A percentile compares a stretch with the other conserved stretches of the same genome.
Conservation (phyloP, 345 rosid genomes). For the Syzygium oleosum region DNA sequence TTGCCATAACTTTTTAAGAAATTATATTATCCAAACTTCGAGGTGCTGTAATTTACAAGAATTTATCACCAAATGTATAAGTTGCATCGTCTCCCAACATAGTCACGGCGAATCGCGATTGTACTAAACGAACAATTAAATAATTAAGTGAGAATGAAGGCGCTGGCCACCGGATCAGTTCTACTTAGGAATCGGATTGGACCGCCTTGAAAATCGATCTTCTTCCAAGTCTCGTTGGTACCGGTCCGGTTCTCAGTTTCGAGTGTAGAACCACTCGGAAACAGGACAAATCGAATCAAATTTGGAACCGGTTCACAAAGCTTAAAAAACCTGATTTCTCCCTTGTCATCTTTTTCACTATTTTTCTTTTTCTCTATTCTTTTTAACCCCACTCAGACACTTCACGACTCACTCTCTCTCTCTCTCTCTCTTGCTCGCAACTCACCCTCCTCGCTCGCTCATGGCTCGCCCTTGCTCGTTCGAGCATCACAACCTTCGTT, state of each 20-base stretch:
- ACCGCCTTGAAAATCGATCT: accelerated
- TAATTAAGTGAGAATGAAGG: no score
- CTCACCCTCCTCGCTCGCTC: not conserved
- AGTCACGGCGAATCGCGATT: accelerated
- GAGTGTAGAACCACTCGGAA: not conserved
- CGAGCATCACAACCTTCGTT: not conserved
- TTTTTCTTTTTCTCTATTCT: no score
- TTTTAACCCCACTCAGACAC: not conserved
- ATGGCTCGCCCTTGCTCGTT: not conserved
- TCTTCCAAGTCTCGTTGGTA: accelerated
- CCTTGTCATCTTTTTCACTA: not conserved
- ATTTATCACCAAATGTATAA: not conserved
- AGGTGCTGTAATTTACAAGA: not conserved
- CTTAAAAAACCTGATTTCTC: not conserved
- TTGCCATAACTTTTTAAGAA: no score
- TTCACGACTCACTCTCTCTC: not conserved
- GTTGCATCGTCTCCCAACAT: not conserved
- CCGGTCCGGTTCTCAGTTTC: accelerated
- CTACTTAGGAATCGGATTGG: accelerated
- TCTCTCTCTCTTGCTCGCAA: not conserved
- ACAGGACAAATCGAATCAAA: accelerated
- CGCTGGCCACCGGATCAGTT: accelerated
- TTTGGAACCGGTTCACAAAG: not conserved
- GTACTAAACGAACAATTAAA: no score
- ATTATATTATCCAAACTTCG: not conserved